These are phyloP conservation scores for Crataegus laevigata DNA, from an alignment of 306 rosid species.

Conservation along the genomic window DNA sequence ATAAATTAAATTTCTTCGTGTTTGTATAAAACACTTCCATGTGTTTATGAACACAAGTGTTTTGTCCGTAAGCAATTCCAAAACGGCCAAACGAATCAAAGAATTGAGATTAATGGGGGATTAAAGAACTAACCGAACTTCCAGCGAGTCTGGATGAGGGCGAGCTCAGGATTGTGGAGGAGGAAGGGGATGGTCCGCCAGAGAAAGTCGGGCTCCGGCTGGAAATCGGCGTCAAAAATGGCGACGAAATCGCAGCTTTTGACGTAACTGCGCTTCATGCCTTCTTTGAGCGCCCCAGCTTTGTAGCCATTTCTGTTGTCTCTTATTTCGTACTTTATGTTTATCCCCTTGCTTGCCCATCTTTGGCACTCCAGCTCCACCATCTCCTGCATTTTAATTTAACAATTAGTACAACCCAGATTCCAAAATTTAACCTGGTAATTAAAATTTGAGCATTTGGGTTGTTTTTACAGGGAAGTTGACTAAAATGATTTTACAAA, in stretches of 20 bases:
- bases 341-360: slow-evolving; percentile 76
- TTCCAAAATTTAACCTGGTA: neutral
- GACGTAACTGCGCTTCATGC: slow-evolving; percentile 66
- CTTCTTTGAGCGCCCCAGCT: slow-evolving; percentile 84
- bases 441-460: no score
- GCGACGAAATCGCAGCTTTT: slow-evolving; percentile 65
- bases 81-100: neutral
- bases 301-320: slow-evolving; percentile 80
- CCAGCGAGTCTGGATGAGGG: slow-evolving; percentile 83
- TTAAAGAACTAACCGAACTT: slow-evolving; percentile 48
- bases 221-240: slow-evolving; percentile 88
- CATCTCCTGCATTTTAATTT: slow-evolving; percentile 35
- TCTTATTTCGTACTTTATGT: slow-evolving; percentile 72
- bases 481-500: no score
- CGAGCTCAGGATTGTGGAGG: slow-evolving; percentile 53
- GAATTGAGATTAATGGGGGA: neutral
- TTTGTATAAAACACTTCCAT: no score
- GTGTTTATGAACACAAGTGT: accelerated
- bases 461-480: no score
- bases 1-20: no score
- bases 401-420: neutral
- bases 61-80: no score
- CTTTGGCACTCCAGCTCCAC: slow-evolving; percentile 70
- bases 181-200: slow-evolving; percentile 75
- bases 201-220: slow-evolving; percentile 70